Base-by-base conservation (phyloP, 306 rosid species). In the Carpinus fangiana region DNA sequence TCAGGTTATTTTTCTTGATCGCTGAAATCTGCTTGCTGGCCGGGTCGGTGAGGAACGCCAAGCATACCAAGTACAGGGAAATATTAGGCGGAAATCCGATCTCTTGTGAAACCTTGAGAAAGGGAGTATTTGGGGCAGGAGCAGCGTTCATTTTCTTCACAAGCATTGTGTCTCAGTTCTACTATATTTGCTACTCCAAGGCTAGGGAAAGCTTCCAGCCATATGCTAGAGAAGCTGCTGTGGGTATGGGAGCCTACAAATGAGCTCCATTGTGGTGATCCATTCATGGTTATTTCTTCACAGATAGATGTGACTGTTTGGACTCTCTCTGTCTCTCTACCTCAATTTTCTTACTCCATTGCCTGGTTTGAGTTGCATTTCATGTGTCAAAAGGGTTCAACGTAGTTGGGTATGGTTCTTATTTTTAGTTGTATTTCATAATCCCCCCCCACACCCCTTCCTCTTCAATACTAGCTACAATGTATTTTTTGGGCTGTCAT, bases 21-120 rank as follows among this genome's bases (percentile, higher is more conserved):
- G 97, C 98, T 1, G 98, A 96, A 86, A 86, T 77, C 9, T 96
- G 98, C 85, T 84, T 96, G 85, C 86, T 96, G 80, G 98, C 99
- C 12, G 99, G 99, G 53, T 93, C 98, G 2, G 91, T 96, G 55
- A 89, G 83, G 84, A 96, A 96, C 53, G 98, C 99, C 31, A 90
- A 91, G 73, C 99, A 93, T 89, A 96, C 99, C 72, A 90, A 88
- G 84, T 96, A 90, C 91, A 87, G 88, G 78, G 84, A 87, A 59
- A 1, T 89, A 31, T 77, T 82, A 31, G n/a, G 12, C 0, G 80
- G 83, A 0, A 14, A 79, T 21, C 84, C 92, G 5, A 89, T 89
- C 13, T 87, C 93, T 31, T 96, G 99, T 14, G 79, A 88, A 80
- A 88, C 86, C 28, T 85, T 93, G 83, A 87, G 99, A 84, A 96